phyloP scores from a whole-genome alignment of 2,329 filamentous ascomycete species.

The Trichocomaceae sp. region DNA sequence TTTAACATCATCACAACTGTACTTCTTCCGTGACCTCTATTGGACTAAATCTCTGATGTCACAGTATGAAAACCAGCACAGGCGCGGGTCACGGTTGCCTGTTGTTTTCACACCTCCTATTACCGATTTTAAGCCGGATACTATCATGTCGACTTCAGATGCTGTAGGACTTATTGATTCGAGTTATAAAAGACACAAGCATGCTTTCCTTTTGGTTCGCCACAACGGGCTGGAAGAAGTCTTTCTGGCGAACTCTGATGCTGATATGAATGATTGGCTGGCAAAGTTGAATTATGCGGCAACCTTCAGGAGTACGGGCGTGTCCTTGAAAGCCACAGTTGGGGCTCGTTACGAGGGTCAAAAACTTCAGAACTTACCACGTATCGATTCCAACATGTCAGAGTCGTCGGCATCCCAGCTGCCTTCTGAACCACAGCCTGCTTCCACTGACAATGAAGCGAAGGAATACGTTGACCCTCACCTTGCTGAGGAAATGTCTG shows the following conservation, averaged over 20 bases:
- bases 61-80: conserved; percentile 77
- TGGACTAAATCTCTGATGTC: conserved; percentile 90
- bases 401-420: conserved; percentile 51
- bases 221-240: conserved; percentile 84
- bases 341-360: conserved; percentile 82
- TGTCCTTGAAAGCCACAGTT: conserved; percentile 80
- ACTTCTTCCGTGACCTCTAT: conserved; percentile 86
- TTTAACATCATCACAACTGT: conserved; percentile 91
- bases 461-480: conserved; percentile 58
- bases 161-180: conserved; percentile 81
- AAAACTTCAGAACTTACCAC: conserved; percentile 48
- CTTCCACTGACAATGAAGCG: conserved; percentile 42
- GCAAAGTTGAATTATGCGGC: conserved; percentile 94
- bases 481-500: conserved; percentile 78
- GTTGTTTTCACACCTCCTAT: conserved; percentile 87
- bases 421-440: conserved; percentile 62
- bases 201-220: conserved; percentile 85
- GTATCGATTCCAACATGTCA: conserved; percentile 55
- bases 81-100: conserved; percentile 66
- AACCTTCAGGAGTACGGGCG: conserved; percentile 84
- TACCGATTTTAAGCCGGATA: conserved; percentile 88
- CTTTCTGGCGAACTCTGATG: conserved; percentile 80
- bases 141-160: conserved; percentile 85
- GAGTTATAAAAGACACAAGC: conserved; percentile 86
- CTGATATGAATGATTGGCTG: conserved; percentile 94